Evolutionary conservation across 495 filamentous ascomycete genomes (phyloP).

Genomic region (Lepraria neglecta): DNA sequence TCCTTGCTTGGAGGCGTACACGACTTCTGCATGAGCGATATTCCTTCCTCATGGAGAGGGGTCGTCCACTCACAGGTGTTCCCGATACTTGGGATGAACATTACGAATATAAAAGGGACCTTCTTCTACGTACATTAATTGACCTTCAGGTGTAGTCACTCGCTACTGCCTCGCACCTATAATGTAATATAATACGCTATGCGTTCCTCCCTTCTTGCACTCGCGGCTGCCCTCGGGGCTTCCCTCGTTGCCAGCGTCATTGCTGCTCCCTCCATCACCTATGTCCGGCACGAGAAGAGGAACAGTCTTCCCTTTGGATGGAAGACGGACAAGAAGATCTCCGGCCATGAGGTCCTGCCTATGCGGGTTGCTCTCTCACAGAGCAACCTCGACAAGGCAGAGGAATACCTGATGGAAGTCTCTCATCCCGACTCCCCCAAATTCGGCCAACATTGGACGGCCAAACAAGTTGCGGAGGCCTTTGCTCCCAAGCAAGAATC

Average conservation of each 20-base stretch:
- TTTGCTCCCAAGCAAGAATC: slow-evolving; percentile 43
- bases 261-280: slow-evolving; percentile 33
- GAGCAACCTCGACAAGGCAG: slow-evolving; percentile 46
- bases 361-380: slow-evolving; percentile 53
- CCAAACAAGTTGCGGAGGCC: slow-evolving; percentile 44
- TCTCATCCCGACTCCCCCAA: slow-evolving; percentile 43
- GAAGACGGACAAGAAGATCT: slow-evolving; percentile 32
- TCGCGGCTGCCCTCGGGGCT: slow-evolving; percentile 33
- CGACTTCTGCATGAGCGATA: slow-evolving; percentile 9
- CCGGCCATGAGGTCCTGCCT: slow-evolving; percentile 38
- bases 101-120: neutral
- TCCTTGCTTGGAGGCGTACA: slow-evolving; percentile 11
- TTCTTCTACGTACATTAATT: neutral
- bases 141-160: neutral
- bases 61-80: neutral
- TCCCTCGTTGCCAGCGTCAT: slow-evolving; percentile 26
- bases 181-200: slow-evolving; percentile 21
- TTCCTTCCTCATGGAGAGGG: slow-evolving; percentile 22
- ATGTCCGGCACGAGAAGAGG: slow-evolving; percentile 42
- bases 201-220: slow-evolving; percentile 32
- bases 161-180: neutral
- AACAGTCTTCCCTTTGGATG: slow-evolving; percentile 34
- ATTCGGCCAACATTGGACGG: slow-evolving; percentile 49
- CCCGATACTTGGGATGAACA: neutral
- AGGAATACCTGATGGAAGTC: slow-evolving; percentile 51